phyloP scores from a whole-genome alignment of 2,329 filamentous ascomycete genomes.

The Cyphellophora attinorum region DNA sequence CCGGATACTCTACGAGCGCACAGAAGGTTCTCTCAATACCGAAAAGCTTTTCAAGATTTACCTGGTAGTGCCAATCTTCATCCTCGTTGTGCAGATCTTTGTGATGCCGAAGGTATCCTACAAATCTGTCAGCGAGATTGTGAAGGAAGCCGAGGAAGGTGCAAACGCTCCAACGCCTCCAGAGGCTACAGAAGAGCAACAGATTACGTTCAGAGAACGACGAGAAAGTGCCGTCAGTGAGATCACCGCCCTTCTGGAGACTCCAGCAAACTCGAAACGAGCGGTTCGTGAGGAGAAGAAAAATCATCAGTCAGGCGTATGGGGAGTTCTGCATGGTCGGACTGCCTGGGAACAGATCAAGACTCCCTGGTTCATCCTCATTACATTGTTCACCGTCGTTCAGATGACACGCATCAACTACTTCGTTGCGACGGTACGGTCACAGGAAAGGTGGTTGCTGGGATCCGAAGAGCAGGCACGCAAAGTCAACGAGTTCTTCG shows the following conservation, averaged over 20 bases:
- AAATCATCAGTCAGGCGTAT: conserved; percentile 65
- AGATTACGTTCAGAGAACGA: conserved; percentile 45
- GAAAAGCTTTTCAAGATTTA: conserved; percentile 64
- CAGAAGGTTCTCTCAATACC: conserved; percentile 48
- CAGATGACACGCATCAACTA: conserved; percentile 83
- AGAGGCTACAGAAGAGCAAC: conserved; percentile 43
- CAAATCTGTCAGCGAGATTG: conserved; percentile 76
- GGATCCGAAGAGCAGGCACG: conserved; percentile 51
- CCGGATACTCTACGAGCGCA: conserved; percentile 58
- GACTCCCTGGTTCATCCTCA: conserved; percentile 75
- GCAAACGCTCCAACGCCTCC: conserved; percentile 31
- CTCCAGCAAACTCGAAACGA: conserved; percentile 50
- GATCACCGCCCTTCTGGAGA: conserved; percentile 64
- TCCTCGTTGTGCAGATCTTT: conserved; percentile 57
- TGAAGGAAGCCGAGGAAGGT: conserved; percentile 56
- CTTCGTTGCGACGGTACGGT: conserved; percentile 77
- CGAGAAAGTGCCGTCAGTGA: conserved; percentile 56
- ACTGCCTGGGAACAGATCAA: conserved; percentile 63
- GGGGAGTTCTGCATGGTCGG: conserved; percentile 72
- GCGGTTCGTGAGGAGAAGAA: conserved; percentile 55
- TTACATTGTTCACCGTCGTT: conserved; percentile 69
- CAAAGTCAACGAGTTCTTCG: conserved; percentile 74
- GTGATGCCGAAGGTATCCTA: conserved; percentile 69
- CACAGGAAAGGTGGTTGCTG: conserved; percentile 72
- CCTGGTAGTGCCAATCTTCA: conserved; percentile 58